Evolutionary conservation across 2,329 filamentous ascomycete species (phyloP).

Genomic region (Stenocarpella maydis): DNA sequence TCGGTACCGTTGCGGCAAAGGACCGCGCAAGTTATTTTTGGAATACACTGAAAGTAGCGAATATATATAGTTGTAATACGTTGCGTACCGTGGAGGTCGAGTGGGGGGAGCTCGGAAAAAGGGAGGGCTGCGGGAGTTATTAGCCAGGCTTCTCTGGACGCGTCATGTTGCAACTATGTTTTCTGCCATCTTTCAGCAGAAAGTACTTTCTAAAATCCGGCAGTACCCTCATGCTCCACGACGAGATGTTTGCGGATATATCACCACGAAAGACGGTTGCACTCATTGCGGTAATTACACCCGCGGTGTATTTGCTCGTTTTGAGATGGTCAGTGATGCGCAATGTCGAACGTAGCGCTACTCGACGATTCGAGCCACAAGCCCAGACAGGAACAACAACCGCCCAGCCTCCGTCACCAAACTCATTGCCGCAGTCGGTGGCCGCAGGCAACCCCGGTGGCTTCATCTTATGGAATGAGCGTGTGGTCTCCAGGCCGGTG

Average conservation of each 20-base stretch:
- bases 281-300: background rate
- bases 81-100: too few relatives aligned
- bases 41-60: too few relatives aligned
- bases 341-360: background rate
- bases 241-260: background rate
- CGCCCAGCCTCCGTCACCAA: background rate
- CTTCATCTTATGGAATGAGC: slow-evolving; percentile 14
- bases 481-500: slow-evolving; percentile 14
- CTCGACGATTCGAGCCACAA: background rate
- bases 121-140: too few relatives aligned
- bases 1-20: too few relatives aligned
- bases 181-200: too few relatives aligned
- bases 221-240: background rate
- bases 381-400: background rate
- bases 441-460: background rate
- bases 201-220: background rate
- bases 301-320: background rate
- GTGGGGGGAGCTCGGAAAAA: too few relatives aligned
- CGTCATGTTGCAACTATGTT: background rate
- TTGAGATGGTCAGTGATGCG: slow-evolving; percentile 16
- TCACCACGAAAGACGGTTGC: background rate
- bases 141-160: too few relatives aligned
- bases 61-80: too few relatives aligned
- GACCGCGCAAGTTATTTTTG: too few relatives aligned
- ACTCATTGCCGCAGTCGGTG: slow-evolving; percentile 9